These are phyloP conservation scores for Cyclanthera cordifolia DNA, from an alignment of 306 rosid species.

Conservation along the genomic window DNA sequence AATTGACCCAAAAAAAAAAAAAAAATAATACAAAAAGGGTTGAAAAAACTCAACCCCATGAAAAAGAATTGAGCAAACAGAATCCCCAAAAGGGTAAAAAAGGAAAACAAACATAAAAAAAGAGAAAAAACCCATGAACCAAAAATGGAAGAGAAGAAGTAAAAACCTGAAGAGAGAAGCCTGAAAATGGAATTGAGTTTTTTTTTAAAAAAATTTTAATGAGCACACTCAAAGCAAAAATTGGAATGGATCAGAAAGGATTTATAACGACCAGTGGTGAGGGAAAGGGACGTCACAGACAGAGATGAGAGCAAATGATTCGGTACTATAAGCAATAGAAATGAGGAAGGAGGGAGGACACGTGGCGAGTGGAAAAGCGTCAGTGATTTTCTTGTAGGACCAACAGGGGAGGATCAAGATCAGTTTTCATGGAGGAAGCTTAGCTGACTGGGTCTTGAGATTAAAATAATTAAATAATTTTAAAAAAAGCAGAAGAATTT, in stretches of 20 bases:
- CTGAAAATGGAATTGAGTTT: background rate
- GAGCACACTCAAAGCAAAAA: background rate
- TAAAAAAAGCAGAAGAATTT: too few relatives aligned
- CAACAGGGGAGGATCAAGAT: conserved; percentile 9
- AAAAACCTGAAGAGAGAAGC: conserved; percentile 12
- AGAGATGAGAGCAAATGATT: conserved; percentile 17
- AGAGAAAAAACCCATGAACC: background rate
- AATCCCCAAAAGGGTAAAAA: background rate
- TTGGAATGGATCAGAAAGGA: conserved; percentile 20
- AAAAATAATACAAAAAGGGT: background rate
- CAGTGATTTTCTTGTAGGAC: conserved; percentile 11
- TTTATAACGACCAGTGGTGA: conserved; percentile 26
- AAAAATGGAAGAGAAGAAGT: background rate
- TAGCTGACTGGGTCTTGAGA: background rate
- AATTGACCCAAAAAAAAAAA: background rate
- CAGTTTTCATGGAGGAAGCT: background rate
- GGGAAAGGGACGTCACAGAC: conserved; percentile 16
- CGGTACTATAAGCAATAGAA: conserved; percentile 13
- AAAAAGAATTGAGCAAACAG: background rate
- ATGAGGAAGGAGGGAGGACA: conserved; percentile 3
- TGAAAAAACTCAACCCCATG: background rate
- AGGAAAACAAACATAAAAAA: background rate
- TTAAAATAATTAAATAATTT: too few relatives aligned
- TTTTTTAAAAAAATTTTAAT: too few relatives aligned
- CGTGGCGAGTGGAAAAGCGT: conserved; percentile 25